Evolutionary conservation across 78 protist species (phyloP), one percentile per base, ranked within the genome.

Genomic region (Dictyostelium capitatum): DNA sequence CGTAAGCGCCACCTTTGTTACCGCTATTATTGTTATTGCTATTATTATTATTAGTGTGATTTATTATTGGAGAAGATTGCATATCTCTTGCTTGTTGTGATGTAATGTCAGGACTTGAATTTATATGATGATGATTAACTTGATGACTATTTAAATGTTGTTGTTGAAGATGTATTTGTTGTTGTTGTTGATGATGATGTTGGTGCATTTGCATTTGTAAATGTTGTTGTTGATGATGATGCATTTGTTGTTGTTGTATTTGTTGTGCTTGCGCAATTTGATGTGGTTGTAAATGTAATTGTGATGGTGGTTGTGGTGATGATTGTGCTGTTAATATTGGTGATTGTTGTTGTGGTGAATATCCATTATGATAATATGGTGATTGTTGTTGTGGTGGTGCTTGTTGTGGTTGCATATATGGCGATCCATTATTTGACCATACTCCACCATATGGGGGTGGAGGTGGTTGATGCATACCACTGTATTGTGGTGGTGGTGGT

Each of bases 101-200:
- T 6, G 78, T 48, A 9, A 43, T 14, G 20, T 17, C n/a, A 23
- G 53, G 83, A 17, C 46, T 23, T 30, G 83, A 32, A 6, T 28
- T 30, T 53, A 43, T 8, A 11, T 50, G 83, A 20, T 79, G 83
- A 56, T 79, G 83, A 12, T 79, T 72, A 23, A 43, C 30, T 79
- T 79, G 83, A 7, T 79, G 83, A 19, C 28, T 20, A 9, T 53
- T 32, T 32, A 43, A 8, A 37, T 53, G 84, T 62, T 54, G 85
- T 62, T 59, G 70, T 59, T 54, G 85, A 10, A n/a, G 0, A 10
- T 79, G 83, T 41, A 8, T 57, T 50, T 77, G 82, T 50, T 23
- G 69, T 79, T 79, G 83, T 79, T 79, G 83, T 79, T 79, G 83
- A 25, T 62, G 74, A 5, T 41, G 74, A 5, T 59, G 85, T 46